These are phyloP conservation scores for Entomophthora muscae DNA, from an alignment of 371 early-diverging fungal genomes.

Conservation along the genomic window DNA sequence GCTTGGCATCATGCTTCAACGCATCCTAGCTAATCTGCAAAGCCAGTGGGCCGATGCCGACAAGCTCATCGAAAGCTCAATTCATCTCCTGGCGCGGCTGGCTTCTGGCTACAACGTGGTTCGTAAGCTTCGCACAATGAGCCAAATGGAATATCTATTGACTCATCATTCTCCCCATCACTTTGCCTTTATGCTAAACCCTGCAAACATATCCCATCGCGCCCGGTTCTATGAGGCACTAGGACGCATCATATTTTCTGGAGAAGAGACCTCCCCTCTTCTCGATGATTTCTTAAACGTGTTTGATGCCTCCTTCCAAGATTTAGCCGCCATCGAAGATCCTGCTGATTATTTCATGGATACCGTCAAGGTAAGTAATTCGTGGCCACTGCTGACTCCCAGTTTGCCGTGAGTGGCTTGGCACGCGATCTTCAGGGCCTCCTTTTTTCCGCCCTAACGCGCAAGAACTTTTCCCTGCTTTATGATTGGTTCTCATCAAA, in stretches of 20 bases:
- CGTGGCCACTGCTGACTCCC: background rate
- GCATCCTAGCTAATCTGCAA: background rate
- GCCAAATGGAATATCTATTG: slow-evolving; percentile 41
- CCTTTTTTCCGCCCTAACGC: slow-evolving; percentile 39
- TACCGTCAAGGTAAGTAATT: slow-evolving; percentile 20
- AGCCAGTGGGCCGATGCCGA: background rate
- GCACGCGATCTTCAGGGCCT: slow-evolving; percentile 72
- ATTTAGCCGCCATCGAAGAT: slow-evolving; percentile 26
- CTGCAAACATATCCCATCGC: slow-evolving; percentile 29
- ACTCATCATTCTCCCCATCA: slow-evolving; percentile 44
- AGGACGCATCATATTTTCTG: slow-evolving; percentile 50
- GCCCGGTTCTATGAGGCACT: slow-evolving; percentile 58
- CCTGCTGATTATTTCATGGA: slow-evolving; percentile 23
- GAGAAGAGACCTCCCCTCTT: slow-evolving; percentile 36
- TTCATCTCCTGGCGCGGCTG: background rate
- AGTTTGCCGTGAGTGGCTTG: slow-evolving; percentile 28
- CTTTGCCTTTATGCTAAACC: slow-evolving; percentile 45
- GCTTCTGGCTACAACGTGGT: background rate
- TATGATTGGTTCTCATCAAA: slow-evolving; percentile 73
- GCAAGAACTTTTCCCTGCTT: slow-evolving; percentile 43
- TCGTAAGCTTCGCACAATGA: slow-evolving; percentile 35
- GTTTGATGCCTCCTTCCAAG: slow-evolving; percentile 31
- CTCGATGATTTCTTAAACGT: slow-evolving; percentile 55
- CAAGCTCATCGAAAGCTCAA: background rate
- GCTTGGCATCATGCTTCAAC: background rate